phyloP scores from a whole-genome alignment of 768 basidiomycete species.

The Xerocomus spinulosus region DNA sequence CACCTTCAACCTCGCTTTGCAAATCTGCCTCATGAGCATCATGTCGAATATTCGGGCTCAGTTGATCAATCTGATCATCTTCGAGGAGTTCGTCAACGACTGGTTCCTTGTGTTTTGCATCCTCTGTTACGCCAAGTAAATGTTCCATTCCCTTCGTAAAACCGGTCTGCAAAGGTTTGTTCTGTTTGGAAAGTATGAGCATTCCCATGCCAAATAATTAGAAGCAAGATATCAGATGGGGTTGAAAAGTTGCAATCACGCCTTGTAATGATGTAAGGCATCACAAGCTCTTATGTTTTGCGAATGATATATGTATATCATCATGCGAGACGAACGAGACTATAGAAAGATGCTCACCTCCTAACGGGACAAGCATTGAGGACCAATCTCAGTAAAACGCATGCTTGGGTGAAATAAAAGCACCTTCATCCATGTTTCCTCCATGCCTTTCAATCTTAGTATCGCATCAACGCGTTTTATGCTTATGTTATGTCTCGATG shows the following conservation, averaged over 20 bases:
- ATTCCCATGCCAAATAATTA: slow-evolving; percentile 5
- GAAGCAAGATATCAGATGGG: slow-evolving; percentile 52
- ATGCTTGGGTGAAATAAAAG: slow-evolving; percentile 24
- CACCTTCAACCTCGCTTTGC: slow-evolving; percentile 52
- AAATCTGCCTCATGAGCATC: slow-evolving; percentile 60
- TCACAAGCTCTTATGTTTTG: slow-evolving; percentile 56
- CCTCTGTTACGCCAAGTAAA: slow-evolving; percentile 54
- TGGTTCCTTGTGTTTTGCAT: slow-evolving; percentile 13
- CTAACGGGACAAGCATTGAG: slow-evolving; percentile 21
- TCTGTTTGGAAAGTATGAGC: slow-evolving; percentile 34
- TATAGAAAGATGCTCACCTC: slow-evolving; percentile 33
- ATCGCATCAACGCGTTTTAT: slow-evolving; percentile 84
- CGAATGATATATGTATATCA: slow-evolving; percentile 65
- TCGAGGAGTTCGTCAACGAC: slow-evolving; percentile 8
- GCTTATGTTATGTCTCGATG: slow-evolving; percentile 60
- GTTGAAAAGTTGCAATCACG: slow-evolving; percentile 54
- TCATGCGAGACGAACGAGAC: slow-evolving; percentile 27
- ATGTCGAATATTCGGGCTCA: slow-evolving; percentile 26
- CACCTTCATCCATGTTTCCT: slow-evolving; percentile 69
- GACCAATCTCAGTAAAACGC: slow-evolving; percentile 9
- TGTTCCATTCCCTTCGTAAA: slow-evolving; percentile 80
- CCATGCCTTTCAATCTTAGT: slow-evolving; percentile 74
- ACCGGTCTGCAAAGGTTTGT: slow-evolving; percentile 68
- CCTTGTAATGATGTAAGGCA: slow-evolving; percentile 57
- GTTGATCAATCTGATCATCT: slow-evolving; percentile 1